phyloP scores from a whole-genome alignment of 345 rosid species.

The Rhodamnia argentea region DNA sequence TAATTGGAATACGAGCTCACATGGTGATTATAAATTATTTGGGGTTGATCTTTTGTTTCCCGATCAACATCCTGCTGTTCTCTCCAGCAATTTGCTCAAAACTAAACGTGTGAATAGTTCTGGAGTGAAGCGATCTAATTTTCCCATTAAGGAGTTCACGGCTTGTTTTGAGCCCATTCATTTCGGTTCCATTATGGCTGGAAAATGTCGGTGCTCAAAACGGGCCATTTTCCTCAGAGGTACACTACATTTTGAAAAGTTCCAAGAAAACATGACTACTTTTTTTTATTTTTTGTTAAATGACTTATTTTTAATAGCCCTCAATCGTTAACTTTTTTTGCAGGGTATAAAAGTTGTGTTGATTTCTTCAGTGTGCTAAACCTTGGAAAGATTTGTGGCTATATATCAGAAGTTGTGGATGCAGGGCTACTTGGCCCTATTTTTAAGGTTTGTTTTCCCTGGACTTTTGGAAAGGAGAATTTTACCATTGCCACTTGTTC shows the following conservation, averaged over 20 bases:
- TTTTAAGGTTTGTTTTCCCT: constrained; percentile 54
- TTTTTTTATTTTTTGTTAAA: background rate
- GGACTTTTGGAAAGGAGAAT: background rate
- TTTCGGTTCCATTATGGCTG: constrained; percentile 49
- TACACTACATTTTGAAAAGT: constrained; percentile 9
- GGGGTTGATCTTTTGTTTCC: constrained; percentile 32
- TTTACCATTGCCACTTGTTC: background rate
- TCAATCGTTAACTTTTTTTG: background rate
- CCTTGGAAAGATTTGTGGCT: constrained; percentile 49
- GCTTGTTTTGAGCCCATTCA: constrained; percentile 42
- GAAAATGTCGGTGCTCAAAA: constrained; percentile 61
- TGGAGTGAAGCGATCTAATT: constrained; percentile 11
- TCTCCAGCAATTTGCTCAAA: constrained; percentile 11
- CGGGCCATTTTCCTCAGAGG: constrained; percentile 77
- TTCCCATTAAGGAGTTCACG: constrained; percentile 10
- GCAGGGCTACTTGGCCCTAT: constrained; percentile 81
- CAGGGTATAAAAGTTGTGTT: constrained; percentile 80
- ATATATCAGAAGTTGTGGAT: constrained; percentile 74
- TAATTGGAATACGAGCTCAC: constrained; percentile 7
- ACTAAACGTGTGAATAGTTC: constrained; percentile 13
- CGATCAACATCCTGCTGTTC: constrained; percentile 11
- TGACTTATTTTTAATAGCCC: background rate
- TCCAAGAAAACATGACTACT: background rate
- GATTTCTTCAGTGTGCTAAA: constrained; percentile 51
- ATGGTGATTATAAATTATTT: constrained; percentile 37